Base-by-base conservation (phyloP, 2,329 filamentous ascomycete species). In the Alternaria atra region DNA sequence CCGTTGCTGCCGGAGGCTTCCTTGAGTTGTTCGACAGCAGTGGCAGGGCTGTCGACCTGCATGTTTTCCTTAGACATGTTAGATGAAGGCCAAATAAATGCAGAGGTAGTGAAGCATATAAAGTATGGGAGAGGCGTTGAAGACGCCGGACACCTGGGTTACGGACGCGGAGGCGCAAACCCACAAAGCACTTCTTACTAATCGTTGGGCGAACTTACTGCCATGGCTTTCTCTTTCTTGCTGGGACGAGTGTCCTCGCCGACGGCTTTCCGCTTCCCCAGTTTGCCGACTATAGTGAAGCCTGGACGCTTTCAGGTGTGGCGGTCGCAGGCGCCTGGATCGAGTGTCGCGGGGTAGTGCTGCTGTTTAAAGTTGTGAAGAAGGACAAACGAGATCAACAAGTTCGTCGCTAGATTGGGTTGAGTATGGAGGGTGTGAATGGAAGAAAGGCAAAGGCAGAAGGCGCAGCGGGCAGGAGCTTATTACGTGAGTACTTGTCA, bases 21-120 rank as follows among this genome's bases (percentile, higher is more conserved):
- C 73, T 88, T 88, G 70, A 88, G 84, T 80, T 86, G 83, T 78
- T 87, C 85, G 61, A 86, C 83, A 51, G 84, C 85, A 68, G 85
- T 83, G 65, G 84, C 81, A 65, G 85, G 84, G 68, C 82, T 84
- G 74, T 89, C 87, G 71, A 89, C 81, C 73, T 89, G 85, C 87
- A 89, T 89, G 65, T 84, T 86, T 80, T 85, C 84, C 82, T 86
- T 64, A 30, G 59, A 35, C 39, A 39, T 66, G 58, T 70, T 55
- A 63, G 52, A 27, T 42, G 6, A 1, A 9, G 15, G 10, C 12
- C 8, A 64, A 47, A 42, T 30, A 59, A 65, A 34, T 55, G 30
- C 51, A 10, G 39, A 44, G 43, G 40, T 15, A 43, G 39, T 53
- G 34, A 32, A 13, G 35, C 30, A 17, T 25, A 34, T 30, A 48